Evolutionary conservation across 257 asterid genomes (phyloP).

Genomic region (Hygrophila difformis): DNA sequence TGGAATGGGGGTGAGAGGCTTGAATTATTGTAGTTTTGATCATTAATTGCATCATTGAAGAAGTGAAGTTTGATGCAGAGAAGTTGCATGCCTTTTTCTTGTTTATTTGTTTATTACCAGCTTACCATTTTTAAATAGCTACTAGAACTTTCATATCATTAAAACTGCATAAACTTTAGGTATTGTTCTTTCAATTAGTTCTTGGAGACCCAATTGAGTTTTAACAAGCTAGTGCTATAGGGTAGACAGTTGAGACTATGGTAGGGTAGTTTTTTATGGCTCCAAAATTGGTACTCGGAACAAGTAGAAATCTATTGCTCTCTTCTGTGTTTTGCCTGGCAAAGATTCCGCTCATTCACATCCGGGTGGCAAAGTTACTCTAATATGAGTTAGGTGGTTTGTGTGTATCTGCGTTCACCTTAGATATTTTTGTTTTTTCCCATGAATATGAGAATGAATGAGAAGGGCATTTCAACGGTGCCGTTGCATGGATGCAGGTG

Average conservation of each 20-base stretch:
- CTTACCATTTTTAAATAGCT: neutral
- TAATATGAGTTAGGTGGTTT: neutral
- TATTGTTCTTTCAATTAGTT: slow-evolving; percentile 2
- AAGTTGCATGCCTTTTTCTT: neutral
- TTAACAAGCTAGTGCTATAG: slow-evolving; percentile 7
- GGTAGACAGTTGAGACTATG: too few species aligned
- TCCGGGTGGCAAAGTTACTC: slow-evolving; percentile 7
- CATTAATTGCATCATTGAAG: too few species aligned
- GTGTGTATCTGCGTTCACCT: neutral
- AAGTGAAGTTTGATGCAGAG: neutral
- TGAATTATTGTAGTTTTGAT: too few species aligned
- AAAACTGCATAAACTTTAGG: slow-evolving; percentile 3
- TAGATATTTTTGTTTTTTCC: slow-evolving; percentile 5
- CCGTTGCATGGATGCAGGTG: slow-evolving; percentile 48
- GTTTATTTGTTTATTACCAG: neutral
- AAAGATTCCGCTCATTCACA: neutral
- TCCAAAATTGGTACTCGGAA: slow-evolving; percentile 9
- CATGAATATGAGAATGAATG: slow-evolving; percentile 1
- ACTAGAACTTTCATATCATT: slow-evolving; percentile 4
- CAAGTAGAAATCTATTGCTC: slow-evolving; percentile 9
- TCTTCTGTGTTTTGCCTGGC: slow-evolving; percentile 1
- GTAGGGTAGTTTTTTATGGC: neutral
- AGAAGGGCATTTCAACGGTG: neutral
- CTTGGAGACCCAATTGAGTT: slow-evolving; percentile 4
- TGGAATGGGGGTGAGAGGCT: too few species aligned